Percentiles rank a stretch among this genome's conserved stretches.
Conservation (phyloP, 345 rosid species). For the Turnera subulata region DNA sequence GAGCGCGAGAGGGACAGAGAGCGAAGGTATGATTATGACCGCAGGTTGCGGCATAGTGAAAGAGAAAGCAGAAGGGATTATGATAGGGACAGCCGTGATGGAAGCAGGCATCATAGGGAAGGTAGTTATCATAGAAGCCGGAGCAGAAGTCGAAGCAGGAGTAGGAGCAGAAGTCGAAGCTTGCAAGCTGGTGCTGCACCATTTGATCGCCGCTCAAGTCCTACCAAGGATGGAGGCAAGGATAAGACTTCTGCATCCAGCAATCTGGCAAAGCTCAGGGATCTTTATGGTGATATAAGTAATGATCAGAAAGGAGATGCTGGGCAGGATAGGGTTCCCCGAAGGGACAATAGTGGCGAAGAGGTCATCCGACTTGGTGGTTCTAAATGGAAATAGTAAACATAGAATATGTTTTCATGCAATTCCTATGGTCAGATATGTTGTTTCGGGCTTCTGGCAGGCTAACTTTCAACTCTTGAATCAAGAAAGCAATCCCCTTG, state of each 20-base stretch:
- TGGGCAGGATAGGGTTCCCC: constrained; percentile 42
- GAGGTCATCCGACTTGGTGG: constrained; percentile 95
- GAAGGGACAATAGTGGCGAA: constrained; percentile 58
- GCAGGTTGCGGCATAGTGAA: constrained; percentile 23
- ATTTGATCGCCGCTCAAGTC: constrained; percentile 47
- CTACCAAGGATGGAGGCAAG: constrained; percentile 47
- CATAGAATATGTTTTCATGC: not conserved
- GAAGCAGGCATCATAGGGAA: constrained; percentile 34
- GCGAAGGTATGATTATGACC: constrained; percentile 16
- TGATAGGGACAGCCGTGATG: constrained; percentile 41
- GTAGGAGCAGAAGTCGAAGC: constrained; percentile 60
- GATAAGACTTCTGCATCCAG: constrained; percentile 55
- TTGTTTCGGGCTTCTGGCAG: no score
- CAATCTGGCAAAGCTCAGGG: constrained; percentile 89
- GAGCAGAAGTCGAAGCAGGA: constrained; percentile 56
- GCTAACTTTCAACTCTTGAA: no score
- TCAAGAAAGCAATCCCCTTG: no score
- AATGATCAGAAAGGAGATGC: constrained; percentile 48
- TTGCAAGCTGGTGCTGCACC: constrained; percentile 38
- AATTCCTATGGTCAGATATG: no score
- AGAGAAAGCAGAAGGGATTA: constrained; percentile 41
- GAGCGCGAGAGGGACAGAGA: constrained; percentile 23
- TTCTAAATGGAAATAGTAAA: constrained; percentile 57
- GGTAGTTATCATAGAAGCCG: constrained; percentile 32
- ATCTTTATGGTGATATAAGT: constrained; percentile 63